Conservation (phyloP, 345 rosid species). For the Hibiscus trionum region DNA sequence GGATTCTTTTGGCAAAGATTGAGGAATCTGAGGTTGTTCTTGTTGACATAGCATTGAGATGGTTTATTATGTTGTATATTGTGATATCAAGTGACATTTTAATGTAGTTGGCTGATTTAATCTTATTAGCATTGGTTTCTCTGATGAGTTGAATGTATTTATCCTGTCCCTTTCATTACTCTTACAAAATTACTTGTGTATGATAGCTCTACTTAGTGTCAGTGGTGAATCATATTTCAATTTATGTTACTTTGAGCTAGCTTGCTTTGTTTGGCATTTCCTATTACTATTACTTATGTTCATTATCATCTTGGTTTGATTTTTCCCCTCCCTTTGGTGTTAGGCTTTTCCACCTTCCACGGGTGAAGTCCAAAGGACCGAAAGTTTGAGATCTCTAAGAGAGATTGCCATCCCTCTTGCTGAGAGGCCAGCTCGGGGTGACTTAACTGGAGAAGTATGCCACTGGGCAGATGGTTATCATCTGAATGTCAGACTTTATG, state of each 20-base stretch:
- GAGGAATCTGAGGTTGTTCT: slow-evolving; percentile 89
- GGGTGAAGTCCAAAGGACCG: slow-evolving; percentile 90
- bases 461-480: slow-evolving; percentile 99
- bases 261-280: neutral
- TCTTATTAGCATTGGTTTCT: neutral
- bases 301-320: slow-evolving; percentile 5
- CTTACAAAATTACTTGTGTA: neutral
- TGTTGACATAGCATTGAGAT: slow-evolving; percentile 5
- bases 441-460: slow-evolving; percentile 96
- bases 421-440: slow-evolving; percentile 96
- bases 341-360: slow-evolving; percentile 76
- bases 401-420: slow-evolving; percentile 88
- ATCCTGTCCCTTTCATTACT: neutral
- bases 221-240: neutral
- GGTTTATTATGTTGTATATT: slow-evolving; percentile 8
- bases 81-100: slow-evolving; percentile 9
- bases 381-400: slow-evolving; percentile 80
- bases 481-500: slow-evolving; percentile 80
- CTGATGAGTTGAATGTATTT: neutral
- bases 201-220: neutral
- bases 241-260: neutral
- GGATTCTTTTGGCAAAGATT: slow-evolving; percentile 78
- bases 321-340: slow-evolving; percentile 3
- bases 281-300: neutral
- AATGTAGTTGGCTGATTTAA: neutral